Percentiles rank a stretch among this genome's conserved stretches.
phyloP scores from a whole-genome alignment of 2,329 filamentous ascomycete species.

The Bisporella sp. region DNA sequence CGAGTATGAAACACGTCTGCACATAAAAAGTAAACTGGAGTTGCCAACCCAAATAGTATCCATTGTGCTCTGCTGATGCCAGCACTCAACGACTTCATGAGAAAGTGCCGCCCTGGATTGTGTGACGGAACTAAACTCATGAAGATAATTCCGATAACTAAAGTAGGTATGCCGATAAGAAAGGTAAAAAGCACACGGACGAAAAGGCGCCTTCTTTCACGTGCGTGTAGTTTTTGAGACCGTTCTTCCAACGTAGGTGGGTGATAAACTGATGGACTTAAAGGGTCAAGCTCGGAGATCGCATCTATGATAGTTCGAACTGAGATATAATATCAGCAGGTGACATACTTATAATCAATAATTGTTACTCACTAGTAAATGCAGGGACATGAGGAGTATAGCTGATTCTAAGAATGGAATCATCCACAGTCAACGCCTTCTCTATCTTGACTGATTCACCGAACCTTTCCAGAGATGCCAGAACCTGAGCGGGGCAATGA shows the following conservation, averaged over 20 bases:
- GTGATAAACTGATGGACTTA: conserved; percentile 62
- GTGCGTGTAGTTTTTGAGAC: conserved; percentile 62
- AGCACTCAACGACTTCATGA: conserved; percentile 66
- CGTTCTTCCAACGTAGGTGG: conserved; percentile 79
- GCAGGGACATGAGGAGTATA: conserved; percentile 62
- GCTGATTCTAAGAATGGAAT: conserved; percentile 61
- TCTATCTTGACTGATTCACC: conserved; percentile 41
- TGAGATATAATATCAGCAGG: too few relatives aligned
- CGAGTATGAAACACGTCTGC: conserved; percentile 79
- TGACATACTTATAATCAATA: too few relatives aligned
- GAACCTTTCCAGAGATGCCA: conserved; percentile 46
- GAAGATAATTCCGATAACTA: conserved; percentile 82
- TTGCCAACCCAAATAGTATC: conserved; percentile 73
- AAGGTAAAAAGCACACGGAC: conserved; percentile 64
- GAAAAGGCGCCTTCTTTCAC: conserved; percentile 62
- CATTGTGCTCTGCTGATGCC: conserved; percentile 74
- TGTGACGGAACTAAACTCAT: conserved; percentile 69
- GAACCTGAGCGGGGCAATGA: conserved; percentile 58
- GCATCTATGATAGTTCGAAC: conserved; percentile 64
- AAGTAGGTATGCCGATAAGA: conserved; percentile 69
- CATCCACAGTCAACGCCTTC: conserved; percentile 46
- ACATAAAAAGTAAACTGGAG: conserved; percentile 79
- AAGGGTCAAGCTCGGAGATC: conserved; percentile 59
- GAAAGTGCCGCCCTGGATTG: conserved; percentile 51
- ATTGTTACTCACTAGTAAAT: conserved; percentile 45